Percentiles rank a stretch among this genome's conserved stretches.
phyloP scores from a whole-genome alignment of 106 monocot genomes.

The Dioscorea alata region DNA sequence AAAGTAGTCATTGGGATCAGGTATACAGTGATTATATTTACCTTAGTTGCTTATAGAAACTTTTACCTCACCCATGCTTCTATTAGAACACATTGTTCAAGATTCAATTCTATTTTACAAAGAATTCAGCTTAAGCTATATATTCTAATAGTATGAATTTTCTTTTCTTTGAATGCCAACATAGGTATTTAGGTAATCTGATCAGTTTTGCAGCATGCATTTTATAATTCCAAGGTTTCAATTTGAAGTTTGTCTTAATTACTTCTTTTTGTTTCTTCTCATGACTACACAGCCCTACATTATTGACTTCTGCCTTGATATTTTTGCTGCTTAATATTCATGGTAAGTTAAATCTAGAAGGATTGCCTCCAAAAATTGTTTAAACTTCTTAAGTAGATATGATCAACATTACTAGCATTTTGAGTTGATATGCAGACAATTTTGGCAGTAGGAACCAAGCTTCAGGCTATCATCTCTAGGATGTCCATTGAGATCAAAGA shows the following conservation, averaged over 20 bases:
- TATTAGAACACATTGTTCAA: no score
- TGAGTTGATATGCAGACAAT: slow-evolving; percentile 37
- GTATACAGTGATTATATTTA: slow-evolving; percentile 17
- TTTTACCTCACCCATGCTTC: no score
- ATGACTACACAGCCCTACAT: slow-evolving; percentile 43
- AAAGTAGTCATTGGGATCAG: slow-evolving; percentile 78
- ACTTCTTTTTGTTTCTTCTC: slow-evolving; percentile 1
- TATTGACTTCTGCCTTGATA: slow-evolving; percentile 76
- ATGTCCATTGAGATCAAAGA: slow-evolving; percentile 84
- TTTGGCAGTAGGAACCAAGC: slow-evolving; percentile 72
- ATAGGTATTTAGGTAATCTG: no score
- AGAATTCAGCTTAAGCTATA: no score
- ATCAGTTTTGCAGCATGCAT: no score
- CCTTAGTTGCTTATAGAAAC: no score
- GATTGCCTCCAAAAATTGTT: not conserved
- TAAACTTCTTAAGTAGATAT: not conserved
- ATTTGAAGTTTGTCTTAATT: not conserved
- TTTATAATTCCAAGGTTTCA: no score
- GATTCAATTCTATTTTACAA: no score
- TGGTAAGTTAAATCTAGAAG: slow-evolving; percentile 28
- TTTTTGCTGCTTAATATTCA: slow-evolving; percentile 83
- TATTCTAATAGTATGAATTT: no score
- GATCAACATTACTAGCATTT: not conserved
- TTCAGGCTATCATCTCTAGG: slow-evolving; percentile 70
- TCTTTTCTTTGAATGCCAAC: no score